phyloP scores from a whole-genome alignment of 2,329 filamentous ascomycete genomes.

The Aureobasidium namibiae region DNA sequence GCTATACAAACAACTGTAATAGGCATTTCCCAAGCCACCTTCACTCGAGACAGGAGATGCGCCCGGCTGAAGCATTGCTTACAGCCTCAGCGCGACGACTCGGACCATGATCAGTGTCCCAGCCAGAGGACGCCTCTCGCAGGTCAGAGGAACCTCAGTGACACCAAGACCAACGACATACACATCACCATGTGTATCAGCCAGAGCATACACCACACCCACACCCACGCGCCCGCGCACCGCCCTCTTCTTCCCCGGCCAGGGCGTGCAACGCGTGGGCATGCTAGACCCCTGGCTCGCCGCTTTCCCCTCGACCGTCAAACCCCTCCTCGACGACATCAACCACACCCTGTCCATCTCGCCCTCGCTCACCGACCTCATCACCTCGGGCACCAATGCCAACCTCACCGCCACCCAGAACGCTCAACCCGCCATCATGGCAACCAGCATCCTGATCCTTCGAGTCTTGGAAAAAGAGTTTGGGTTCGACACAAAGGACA shows the following conservation, averaged over 20 bases:
- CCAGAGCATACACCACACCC: background rate
- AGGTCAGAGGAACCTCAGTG: background rate
- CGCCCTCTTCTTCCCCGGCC: conserved; percentile 32
- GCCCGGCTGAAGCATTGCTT: background rate
- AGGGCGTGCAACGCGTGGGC: conserved; percentile 30
- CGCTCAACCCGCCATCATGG: conserved; percentile 94
- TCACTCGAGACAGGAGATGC: background rate
- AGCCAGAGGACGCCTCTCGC: background rate
- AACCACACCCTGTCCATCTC: conserved; percentile 62
- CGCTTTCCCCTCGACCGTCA: conserved; percentile 70
- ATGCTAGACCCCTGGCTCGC: conserved; percentile 63
- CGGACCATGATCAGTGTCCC: background rate
- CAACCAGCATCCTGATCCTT: conserved; percentile 81
- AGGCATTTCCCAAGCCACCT: background rate
- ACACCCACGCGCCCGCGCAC: conserved; percentile 18
- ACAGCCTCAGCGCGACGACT: background rate
- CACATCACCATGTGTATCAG: background rate
- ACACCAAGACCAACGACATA: background rate
- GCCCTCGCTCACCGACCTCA: conserved; percentile 63
- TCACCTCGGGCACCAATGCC: conserved; percentile 70
- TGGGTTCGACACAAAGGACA: conserved; percentile 60
- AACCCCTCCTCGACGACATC: conserved; percentile 75
- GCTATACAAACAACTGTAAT: background rate
- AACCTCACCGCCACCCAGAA: conserved; percentile 74
- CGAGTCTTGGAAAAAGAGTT: conserved; percentile 81